These are phyloP conservation scores for Tetrahymena elliotti DNA, from an alignment of 73 alveolate species.

Conservation along the genomic window DNA sequence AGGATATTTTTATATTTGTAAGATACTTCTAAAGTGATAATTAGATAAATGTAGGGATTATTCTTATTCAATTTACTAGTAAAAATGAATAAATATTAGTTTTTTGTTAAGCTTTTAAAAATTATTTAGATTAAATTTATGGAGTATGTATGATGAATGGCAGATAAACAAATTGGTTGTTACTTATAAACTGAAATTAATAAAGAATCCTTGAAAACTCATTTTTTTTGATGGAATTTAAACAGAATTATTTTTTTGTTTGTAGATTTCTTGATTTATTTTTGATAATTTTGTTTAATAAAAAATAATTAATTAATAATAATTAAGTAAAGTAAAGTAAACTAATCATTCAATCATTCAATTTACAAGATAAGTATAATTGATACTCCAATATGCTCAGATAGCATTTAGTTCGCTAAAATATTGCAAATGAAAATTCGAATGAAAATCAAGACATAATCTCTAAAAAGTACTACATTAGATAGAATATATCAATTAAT, in stretches of 20 bases:
- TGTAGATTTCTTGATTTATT: not conserved
- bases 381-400: not conserved
- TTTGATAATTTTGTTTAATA: not conserved
- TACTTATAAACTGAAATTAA: no score
- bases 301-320: not conserved
- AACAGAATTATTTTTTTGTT: not conserved
- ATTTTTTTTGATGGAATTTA: not conserved
- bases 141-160: not conserved
- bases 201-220: not conserved
- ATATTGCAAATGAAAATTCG: not conserved
- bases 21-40: no score
- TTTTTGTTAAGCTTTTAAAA: no score
- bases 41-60: no score
- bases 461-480: not conserved
- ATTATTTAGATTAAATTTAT: no score
- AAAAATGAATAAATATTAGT: no score
- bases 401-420: not conserved
- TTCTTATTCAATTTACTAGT: no score
- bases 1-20: no score
- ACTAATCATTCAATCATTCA: not conserved
- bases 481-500: not conserved
- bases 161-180: no score
- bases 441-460: not conserved
- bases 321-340: not conserved
- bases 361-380: not conserved